Percentiles rank a stretch among this genome's conserved stretches.
Evolutionary conservation across 768 basidiomycete genomes (phyloP).

Genomic region (Cystobasidium ongulense): DNA sequence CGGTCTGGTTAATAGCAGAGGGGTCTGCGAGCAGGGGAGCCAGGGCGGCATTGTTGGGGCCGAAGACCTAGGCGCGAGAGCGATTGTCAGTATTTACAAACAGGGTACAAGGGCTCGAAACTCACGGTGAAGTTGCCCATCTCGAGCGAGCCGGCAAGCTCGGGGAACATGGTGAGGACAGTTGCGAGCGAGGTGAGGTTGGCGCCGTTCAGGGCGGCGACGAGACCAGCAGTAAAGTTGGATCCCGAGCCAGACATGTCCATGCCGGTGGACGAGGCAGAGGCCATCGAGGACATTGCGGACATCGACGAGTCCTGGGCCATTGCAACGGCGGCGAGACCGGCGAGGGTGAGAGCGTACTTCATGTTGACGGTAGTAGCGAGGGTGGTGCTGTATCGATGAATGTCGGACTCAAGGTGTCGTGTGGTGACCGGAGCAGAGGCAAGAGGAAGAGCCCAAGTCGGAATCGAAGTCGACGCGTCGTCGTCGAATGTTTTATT

Average conservation of each 20-base stretch:
- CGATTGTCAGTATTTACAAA: not conserved
- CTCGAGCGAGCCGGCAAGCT: conserved; percentile 10
- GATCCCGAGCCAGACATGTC: not conserved
- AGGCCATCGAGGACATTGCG: conserved; percentile 5
- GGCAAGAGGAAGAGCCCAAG: not conserved
- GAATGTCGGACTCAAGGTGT: not conserved
- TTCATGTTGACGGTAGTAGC: not conserved
- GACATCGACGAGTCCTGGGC: conserved; percentile 43
- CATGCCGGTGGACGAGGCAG: not conserved
- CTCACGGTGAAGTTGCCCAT: conserved; percentile 41
- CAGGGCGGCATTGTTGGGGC: conserved; percentile 43
- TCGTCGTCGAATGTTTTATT: not conserved
- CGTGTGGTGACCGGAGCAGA: not conserved
- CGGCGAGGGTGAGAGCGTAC: conserved; percentile 38
- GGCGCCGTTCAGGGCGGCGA: conserved; percentile 39
- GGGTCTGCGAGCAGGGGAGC: conserved; percentile 36
- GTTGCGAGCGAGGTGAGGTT: not conserved
- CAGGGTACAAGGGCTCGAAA: conserved; percentile 8
- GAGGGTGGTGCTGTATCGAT: not conserved
- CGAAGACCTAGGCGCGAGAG: conserved; percentile 43
- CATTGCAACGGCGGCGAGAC: conserved; percentile 40
- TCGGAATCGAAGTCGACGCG: not conserved
- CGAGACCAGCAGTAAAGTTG: conserved; percentile 43
- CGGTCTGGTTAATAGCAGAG: conserved; percentile 39
- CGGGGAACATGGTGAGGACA: conserved; percentile 29